Evolutionary conservation across 371 early-diverging fungal genomes (phyloP).

Genomic region (Rhizopus delemar): DNA sequence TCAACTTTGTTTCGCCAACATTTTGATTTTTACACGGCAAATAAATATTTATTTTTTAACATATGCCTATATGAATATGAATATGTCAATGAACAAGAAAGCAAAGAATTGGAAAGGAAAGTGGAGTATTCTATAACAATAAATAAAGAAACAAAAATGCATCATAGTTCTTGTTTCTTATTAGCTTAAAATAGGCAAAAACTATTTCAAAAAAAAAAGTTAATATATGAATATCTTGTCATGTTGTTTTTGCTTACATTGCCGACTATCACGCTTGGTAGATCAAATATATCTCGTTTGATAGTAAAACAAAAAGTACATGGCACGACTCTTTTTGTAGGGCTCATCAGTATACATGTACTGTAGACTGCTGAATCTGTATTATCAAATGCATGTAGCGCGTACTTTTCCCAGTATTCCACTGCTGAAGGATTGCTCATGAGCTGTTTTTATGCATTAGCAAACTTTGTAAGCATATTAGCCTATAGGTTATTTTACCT

Average conservation of each 20-base stretch:
- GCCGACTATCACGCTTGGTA: conserved; percentile 83
- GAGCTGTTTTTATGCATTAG: conserved; percentile 47
- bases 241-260: conserved; percentile 45
- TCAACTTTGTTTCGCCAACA: too few species aligned
- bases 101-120: neutral
- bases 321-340: conserved; percentile 68
- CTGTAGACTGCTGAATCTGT: conserved; percentile 81
- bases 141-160: neutral
- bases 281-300: conserved; percentile 89
- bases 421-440: conserved; percentile 89
- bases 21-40: too few species aligned
- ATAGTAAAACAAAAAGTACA: conserved; percentile 92
- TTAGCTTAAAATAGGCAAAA: conserved; percentile 37
- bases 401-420: conserved; percentile 91
- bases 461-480: too few species aligned
- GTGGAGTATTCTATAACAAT: neutral
- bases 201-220: conserved; percentile 13
- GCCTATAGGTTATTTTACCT: conserved; percentile 33
- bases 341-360: conserved; percentile 72
- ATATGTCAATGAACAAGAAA: neutral
- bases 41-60: too few species aligned
- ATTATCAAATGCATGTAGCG: conserved; percentile 85
- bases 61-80: too few species aligned
- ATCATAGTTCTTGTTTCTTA: neutral
- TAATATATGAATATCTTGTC: neutral